Conservation (phyloP, 2,329 filamentous ascomycete species). For the Hymenoscyphus infarciens region DNA sequence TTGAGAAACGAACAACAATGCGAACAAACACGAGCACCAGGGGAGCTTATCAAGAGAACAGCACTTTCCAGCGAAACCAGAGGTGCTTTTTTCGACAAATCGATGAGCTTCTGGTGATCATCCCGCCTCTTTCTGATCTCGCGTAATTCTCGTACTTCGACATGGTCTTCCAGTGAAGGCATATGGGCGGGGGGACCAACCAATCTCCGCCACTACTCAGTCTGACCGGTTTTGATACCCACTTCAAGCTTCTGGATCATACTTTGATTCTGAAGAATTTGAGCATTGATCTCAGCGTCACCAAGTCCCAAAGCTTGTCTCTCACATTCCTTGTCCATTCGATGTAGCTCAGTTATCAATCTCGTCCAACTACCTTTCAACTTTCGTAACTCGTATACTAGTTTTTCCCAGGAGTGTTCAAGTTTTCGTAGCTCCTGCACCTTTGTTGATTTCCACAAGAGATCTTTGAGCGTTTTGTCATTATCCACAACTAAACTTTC, state of each 20-base stretch:
- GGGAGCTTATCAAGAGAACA: neutral
- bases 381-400: neutral
- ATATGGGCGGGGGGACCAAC: neutral
- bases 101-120: neutral
- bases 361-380: slow-evolving; percentile 1
- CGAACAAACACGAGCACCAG: neutral
- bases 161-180: neutral
- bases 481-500: neutral
- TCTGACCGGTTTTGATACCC: neutral
- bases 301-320: neutral
- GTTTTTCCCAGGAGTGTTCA: neutral
- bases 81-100: neutral
- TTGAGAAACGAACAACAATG: neutral
- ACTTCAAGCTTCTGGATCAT: neutral
- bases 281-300: neutral
- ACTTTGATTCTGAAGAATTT: neutral
- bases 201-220: neutral
- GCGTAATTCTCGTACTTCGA: neutral
- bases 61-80: neutral
- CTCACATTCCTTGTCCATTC: slow-evolving; percentile 1
- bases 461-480: neutral
- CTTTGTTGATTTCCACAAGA: neutral
- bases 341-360: neutral
- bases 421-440: neutral
- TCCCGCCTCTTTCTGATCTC: neutral